phyloP scores from a whole-genome alignment of 345 rosid species.

The Aquilaria sinensis region DNA sequence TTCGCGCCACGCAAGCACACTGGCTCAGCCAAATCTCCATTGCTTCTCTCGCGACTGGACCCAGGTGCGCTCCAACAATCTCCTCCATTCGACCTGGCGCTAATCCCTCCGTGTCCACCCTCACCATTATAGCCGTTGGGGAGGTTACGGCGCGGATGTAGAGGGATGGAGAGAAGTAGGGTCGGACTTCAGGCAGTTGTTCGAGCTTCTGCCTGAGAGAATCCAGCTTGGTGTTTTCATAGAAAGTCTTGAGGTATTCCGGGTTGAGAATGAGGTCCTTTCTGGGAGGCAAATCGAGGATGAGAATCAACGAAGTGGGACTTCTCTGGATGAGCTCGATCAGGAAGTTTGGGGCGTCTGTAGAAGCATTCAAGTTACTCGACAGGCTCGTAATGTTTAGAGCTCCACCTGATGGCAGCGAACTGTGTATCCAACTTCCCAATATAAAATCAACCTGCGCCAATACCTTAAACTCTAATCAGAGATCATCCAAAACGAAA shows the following conservation, averaged over 20 bases:
- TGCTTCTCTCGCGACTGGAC: constrained; percentile 50
- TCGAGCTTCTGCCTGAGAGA: constrained; percentile 48
- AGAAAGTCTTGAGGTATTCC: constrained; percentile 62
- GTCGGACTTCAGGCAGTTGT: constrained; percentile 46
- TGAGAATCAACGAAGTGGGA: constrained; percentile 54
- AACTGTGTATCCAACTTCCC: constrained; percentile 79
- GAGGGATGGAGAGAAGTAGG: constrained; percentile 57
- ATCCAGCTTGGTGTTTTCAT: constrained; percentile 60
- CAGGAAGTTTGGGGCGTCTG: constrained; percentile 74
- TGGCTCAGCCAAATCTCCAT: constrained; percentile 60
- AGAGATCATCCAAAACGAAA: background rate
- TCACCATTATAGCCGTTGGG: constrained; percentile 51
- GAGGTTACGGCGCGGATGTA: constrained; percentile 63
- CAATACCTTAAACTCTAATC: background rate
- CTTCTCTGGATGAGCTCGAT: constrained; percentile 67
- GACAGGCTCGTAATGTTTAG: constrained; percentile 78
- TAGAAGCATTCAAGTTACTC: constrained; percentile 54
- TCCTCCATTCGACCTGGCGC: constrained; percentile 45
- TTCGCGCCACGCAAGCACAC: constrained; percentile 38
- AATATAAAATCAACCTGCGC: constrained; percentile 73
- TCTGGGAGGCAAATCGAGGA: constrained; percentile 78
- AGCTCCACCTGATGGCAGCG: constrained; percentile 66
- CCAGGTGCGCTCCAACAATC: constrained; percentile 42
- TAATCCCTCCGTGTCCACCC: constrained; percentile 32
- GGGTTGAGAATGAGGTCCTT: constrained; percentile 61